Evolutionary conservation across 305 asterid species (phyloP), one percentile per base, ranked within the genome.

Genomic region (Fraxinus nigra): DNA sequence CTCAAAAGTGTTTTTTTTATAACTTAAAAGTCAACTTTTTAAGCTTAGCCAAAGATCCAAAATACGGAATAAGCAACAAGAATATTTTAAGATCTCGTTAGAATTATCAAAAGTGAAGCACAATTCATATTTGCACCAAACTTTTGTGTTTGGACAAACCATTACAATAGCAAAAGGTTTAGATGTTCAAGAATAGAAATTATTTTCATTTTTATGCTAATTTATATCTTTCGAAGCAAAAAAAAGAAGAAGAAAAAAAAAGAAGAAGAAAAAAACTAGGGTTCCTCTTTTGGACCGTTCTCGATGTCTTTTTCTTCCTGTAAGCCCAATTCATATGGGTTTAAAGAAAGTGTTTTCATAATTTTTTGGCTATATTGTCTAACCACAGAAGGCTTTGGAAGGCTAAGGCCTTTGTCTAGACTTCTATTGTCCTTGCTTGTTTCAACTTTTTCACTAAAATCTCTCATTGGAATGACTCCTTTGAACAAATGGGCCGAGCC

Each of bases 321-420:
- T 63, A 63, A 63, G 2, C 81, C 82, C 79, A 82, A 75, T 28
- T 87, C 90, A 76, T 76, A 34, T 37, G 89, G 83, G 83, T 72
- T 84, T 78, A 87, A 83, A 34, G 94, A 89, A 24, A 43, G 13
- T 0, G 91, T 82, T 78, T 84, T 89, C 7, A 24, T 77, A 34
- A 90, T 67, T 30, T 84, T 85, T 2, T 78, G 83, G 80, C 88
- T 84, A 9, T 90, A 89, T 1, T 88, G 87, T 56, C 88, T 84
- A 38, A 32, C 80, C 13, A 34, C 1, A 0, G 85, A 74, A 77
- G 91, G 88, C 82, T 88, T 86, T 0, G 92, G 92, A 13, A 86
- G 89, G 82, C 92, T 91, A 37, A 5, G 79, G 40, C 86, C 89
- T 86, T 84, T 90, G 80, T 28, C 34, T 6, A 89, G 87, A 30